Conservation (phyloP, 192 early-diverging fungal genomes). For the Phlyctochytrium planicorne region DNA sequence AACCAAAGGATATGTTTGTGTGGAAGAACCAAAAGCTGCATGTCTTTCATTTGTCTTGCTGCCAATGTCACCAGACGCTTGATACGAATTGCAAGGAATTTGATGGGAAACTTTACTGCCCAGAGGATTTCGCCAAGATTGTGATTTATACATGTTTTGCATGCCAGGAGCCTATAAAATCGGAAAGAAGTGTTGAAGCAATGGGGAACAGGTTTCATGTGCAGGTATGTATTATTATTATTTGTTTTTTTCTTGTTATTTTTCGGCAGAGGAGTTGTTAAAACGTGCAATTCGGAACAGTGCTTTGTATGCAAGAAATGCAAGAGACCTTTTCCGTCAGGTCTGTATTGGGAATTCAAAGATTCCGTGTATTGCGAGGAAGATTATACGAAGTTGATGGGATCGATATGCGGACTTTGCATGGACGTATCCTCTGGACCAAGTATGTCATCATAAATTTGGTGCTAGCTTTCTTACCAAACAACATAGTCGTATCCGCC, state of each 20-base stretch:
- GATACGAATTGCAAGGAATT: constrained; percentile 32
- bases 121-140: constrained; percentile 33
- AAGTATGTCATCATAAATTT: constrained; percentile 24
- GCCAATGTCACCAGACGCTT: constrained; percentile 36
- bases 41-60: constrained; percentile 48
- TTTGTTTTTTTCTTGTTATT: neutral
- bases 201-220: constrained; percentile 49
- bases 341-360: constrained; percentile 43
- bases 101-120: constrained; percentile 55
- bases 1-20: constrained; percentile 16
- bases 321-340: constrained; percentile 41
- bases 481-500: constrained; percentile 39
- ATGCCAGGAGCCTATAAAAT: constrained; percentile 40
- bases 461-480: neutral
- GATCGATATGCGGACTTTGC: constrained; percentile 45
- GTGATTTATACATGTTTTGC: constrained; percentile 35
- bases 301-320: constrained; percentile 56
- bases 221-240: constrained; percentile 26
- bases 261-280: neutral
- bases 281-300: constrained; percentile 13
- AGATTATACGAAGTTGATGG: constrained; percentile 49
- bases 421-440: constrained; percentile 34
- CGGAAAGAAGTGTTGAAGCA: constrained; percentile 38
- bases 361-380: constrained; percentile 43
- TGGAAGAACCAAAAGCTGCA: constrained; percentile 39